phyloP scores from a whole-genome alignment of 768 basidiomycete genomes.

The Ramaria rubella region DNA sequence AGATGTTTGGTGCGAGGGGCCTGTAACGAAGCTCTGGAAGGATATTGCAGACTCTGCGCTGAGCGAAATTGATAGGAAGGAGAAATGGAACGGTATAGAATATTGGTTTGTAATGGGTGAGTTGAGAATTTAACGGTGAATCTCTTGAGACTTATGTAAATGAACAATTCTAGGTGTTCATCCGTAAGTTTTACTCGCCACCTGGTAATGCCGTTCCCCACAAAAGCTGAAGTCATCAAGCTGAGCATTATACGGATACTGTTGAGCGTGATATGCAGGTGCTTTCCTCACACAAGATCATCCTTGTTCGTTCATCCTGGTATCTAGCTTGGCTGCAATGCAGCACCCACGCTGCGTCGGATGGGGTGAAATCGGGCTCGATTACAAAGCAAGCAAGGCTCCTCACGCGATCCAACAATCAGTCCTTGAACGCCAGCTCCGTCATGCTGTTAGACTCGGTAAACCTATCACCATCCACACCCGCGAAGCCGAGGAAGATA shows the following conservation, averaged over 20 bases:
- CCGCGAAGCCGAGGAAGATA: conserved; percentile 79
- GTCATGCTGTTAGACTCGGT: conserved; percentile 54
- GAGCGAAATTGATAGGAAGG: conserved; percentile 37
- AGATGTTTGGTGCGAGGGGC: conserved; percentile 88
- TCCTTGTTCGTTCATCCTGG: not conserved
- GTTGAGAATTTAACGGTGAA: conserved; percentile 15
- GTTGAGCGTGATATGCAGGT: conserved; percentile 65
- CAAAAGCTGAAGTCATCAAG: conserved; percentile 62
- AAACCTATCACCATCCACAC: conserved; percentile 87
- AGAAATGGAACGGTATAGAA: conserved; percentile 59
- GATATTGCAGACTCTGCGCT: conserved; percentile 69
- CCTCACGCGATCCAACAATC: conserved; percentile 61
- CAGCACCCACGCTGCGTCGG: conserved; percentile 76
- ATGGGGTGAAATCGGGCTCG: conserved; percentile 85
- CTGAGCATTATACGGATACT: conserved; percentile 56
- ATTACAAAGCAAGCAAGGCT: conserved; percentile 78
- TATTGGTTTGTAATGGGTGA: conserved; percentile 84
- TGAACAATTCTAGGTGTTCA: conserved; percentile 56
- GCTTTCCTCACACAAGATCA: too few species aligned
- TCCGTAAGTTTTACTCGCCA: conserved; percentile 42
- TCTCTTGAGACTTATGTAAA: not conserved
- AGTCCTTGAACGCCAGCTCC: conserved; percentile 63
- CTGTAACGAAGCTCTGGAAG: conserved; percentile 54
- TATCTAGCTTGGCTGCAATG: conserved; percentile 62
- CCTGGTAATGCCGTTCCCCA: not conserved